Base-by-base conservation (phyloP, 305 asterid species). In the Andrographis paniculata region DNA sequence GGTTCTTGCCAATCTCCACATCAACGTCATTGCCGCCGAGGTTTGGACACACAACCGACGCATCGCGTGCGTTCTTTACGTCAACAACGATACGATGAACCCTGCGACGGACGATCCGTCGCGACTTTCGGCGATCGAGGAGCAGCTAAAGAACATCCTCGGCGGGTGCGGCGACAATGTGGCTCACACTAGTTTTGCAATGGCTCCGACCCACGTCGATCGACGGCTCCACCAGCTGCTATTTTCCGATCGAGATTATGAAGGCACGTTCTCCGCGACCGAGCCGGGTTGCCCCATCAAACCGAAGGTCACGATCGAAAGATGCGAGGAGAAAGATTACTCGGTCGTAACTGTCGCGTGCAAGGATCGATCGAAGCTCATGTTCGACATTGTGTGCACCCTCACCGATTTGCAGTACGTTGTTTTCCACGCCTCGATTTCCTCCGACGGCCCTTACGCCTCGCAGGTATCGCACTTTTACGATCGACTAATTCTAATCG, bases 351-450 rank as follows among this genome's bases (percentile, higher is more conserved):
- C 68, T 50, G 94, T 89, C 10, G 85, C 53, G 70, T 89, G 95
- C 82, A 89, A 73, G 58, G 98, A 89, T 62, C 70, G 95, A 56
- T 66, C 98, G 8, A 89, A 89, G 62, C 95, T 89, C 59, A 78
- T 89, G 98, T 85, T 85, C 56, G 98, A 89, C 55, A 89, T 89
- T 13, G 98, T 89, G 62, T 89, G 93, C 79, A 89, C 98, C 15
- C 94, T 89, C 22, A 89, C 95, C 1, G 98, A 89, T 51, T 76
- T 89, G 95, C 82, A 84, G 58, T 88, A 79, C 40, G 81, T 80
- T 11, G 97, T 88, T 58, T 88, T 88, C 53, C 97, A 88, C 58
- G 97, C 97, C 44, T 70, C 87, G 12, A 75, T 89, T 53, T 73
- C 82, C 37, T 89, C 95, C 0, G 91, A 78, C n/a, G 84, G 88